These are phyloP conservation scores for Raddia distichophylla DNA, from an alignment of 176 grass and related monocot species.

Conservation along the genomic window DNA sequence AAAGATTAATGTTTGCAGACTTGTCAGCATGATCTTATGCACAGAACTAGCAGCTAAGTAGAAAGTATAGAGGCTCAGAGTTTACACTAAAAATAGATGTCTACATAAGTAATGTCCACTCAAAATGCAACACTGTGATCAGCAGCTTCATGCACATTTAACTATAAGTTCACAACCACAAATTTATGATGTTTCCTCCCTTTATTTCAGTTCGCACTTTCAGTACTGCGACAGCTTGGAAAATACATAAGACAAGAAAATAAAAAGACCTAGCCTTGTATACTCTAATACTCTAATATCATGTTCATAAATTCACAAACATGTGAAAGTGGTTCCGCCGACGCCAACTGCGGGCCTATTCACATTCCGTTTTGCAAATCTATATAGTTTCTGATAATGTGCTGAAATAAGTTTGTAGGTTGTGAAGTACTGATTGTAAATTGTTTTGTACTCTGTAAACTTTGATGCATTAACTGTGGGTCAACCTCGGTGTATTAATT, in stretches of 20 bases:
- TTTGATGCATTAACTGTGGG: background rate
- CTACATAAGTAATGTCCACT: background rate
- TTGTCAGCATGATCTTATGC: background rate
- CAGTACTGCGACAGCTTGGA: background rate
- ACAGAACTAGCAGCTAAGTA: background rate
- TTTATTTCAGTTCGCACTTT: constrained; percentile 14
- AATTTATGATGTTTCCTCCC: background rate
- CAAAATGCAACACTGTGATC: background rate
- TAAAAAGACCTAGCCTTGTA: background rate
- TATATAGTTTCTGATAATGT: background rate
- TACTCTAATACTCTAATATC: background rate
- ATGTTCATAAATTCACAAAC: constrained; percentile 20
- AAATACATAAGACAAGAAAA: background rate
- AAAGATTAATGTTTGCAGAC: background rate
- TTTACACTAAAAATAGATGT: background rate
- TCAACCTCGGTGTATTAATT: background rate
- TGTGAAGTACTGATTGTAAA: background rate
- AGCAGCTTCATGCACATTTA: background rate
- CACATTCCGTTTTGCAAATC: background rate
- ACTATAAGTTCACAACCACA: background rate
- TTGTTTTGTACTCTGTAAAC: constrained; percentile 1
- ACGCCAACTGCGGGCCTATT: background rate
- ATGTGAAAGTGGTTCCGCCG: background rate
- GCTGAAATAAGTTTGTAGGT: background rate
- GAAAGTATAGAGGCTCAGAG: background rate